Evolutionary conservation across 2,329 filamentous ascomycete genomes (phyloP), one percentile per base, ranked within the genome.

Genomic region (Metarhizium brunneum): DNA sequence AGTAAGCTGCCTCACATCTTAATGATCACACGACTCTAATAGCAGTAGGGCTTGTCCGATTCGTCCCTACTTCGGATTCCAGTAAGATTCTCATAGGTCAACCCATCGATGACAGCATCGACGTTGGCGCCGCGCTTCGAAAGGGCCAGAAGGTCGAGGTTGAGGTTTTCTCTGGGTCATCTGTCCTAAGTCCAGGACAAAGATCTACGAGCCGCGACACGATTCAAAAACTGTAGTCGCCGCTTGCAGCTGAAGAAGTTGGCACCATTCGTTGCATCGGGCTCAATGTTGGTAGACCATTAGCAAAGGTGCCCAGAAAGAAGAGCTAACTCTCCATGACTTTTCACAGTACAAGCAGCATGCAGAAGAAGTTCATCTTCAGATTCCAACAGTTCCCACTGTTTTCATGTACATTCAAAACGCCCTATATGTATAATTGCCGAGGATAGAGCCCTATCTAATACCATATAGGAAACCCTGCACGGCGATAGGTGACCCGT

Each of bases 241-340:
- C 67, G 35, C 59, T 69, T 10, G 65, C 65, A 1, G 60, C 63
- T n/a, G 61, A 55, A 5, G 67, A 69, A 50, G 75, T 80, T 52
- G 80, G 80, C 29, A 78, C 79, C 0, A 81, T 85, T 53, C 73
- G 80, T 49, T 83, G 81, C 61, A 79, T 84, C 58, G 81, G 81
- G 0, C 61, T 84, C 58, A 84, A 84, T 58, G 74, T 74, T 54
- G 61, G 71, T 65, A 5, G 2, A 14, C 10, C 3, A 40, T 14
- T 40, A 11, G 47, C n/a, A 45, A 7, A 7, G 42, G 4, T 18
- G 14, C 13, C 42, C 42, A 45, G 42, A 45, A 11, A 14, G 14
- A 18, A 7, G 6, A 16, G n/a, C 42, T 45, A 45, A 45, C 14
- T 14, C 36, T 40, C 14, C 10, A 25, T 25, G 25, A 25, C 25